Conservation (phyloP, 352 stramenopile species). For the Blastocystis sp. region DNA sequence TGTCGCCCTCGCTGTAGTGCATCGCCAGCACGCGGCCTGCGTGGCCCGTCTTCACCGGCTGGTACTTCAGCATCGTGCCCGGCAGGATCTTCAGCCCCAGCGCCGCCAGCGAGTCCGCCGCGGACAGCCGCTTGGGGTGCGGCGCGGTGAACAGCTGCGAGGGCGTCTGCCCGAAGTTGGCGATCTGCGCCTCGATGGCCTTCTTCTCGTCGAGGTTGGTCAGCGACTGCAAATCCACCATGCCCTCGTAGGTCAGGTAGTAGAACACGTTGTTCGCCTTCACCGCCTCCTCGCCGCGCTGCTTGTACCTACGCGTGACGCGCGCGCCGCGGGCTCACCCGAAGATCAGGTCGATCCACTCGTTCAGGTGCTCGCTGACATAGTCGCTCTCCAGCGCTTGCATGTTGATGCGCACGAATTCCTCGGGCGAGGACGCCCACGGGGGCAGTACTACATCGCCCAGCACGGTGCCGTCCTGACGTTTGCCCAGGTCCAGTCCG, state of each 20-base stretch:
- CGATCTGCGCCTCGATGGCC: constrained; percentile 88
- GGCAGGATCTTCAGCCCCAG: constrained; percentile 67
- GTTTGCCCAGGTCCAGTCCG: constrained; percentile 77
- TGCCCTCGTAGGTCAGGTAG: constrained; percentile 95
- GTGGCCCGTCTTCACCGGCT: constrained; percentile 48
- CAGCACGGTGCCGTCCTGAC: constrained; percentile 81
- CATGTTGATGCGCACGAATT: constrained; percentile 92
- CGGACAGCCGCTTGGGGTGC: constrained; percentile 76
- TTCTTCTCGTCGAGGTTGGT: constrained; percentile 88
- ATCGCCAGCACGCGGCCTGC: background rate
- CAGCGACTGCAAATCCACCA: constrained; percentile 92
- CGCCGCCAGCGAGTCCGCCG: constrained; percentile 20
- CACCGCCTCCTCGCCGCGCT: constrained; percentile 81
- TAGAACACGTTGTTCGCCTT: constrained; percentile 95
- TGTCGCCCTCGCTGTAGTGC: constrained; percentile 44
- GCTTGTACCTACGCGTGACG: constrained; percentile 86
- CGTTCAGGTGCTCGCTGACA: constrained; percentile 92
- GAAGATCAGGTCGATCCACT: constrained; percentile 99
- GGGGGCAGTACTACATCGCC: constrained; percentile 88
- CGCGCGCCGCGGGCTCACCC: constrained; percentile 85
- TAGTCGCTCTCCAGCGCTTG: constrained; percentile 95
- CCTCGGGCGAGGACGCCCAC: constrained; percentile 84
- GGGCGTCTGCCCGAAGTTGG: constrained; percentile 86
- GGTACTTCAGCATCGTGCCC: constrained; percentile 58
- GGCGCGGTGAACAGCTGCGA: constrained; percentile 88